phyloP scores from a whole-genome alignment of 202 grass and related monocot genomes.

The Carex arenaria region DNA sequence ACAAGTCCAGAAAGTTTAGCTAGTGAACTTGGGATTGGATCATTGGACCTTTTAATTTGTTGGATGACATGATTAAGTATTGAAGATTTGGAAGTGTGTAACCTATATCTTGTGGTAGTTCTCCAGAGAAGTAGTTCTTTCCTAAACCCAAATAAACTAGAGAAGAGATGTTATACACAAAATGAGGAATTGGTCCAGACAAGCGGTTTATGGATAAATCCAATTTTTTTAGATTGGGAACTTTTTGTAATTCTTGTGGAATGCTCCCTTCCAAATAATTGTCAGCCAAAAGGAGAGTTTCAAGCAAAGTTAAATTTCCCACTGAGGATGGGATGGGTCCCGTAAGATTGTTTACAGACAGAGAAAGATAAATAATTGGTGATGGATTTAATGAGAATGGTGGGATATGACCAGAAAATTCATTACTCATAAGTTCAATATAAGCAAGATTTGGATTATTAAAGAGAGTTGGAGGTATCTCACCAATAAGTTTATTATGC shows the following conservation, averaged over 20 bases:
- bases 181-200: not conserved
- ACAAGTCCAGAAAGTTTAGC: constrained; percentile 8
- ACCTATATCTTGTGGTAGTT: constrained; percentile 29
- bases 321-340: constrained; percentile 41
- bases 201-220: not conserved
- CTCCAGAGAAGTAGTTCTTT: constrained; percentile 29
- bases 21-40: constrained; percentile 37
- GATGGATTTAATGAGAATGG: not conserved
- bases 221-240: not conserved
- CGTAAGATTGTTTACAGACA: not conserved
- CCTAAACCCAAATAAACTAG: constrained; percentile 16
- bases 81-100: constrained; percentile 30
- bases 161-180: constrained; percentile 27
- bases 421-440: constrained; percentile 28
- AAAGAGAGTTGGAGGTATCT: constrained; percentile 32
- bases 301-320: constrained; percentile 37
- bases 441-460: constrained; percentile 22
- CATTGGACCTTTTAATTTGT: constrained; percentile 39
- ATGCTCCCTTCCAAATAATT: constrained; percentile 25
- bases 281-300: not conserved
- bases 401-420: constrained; percentile 30
- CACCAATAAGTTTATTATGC: constrained; percentile 24
- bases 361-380: not conserved
- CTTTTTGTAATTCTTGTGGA: constrained; percentile 1
- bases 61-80: constrained; percentile 10